phyloP scores from a whole-genome alignment of 2,329 filamentous ascomycete species.

The Bipolaris zeicola region DNA sequence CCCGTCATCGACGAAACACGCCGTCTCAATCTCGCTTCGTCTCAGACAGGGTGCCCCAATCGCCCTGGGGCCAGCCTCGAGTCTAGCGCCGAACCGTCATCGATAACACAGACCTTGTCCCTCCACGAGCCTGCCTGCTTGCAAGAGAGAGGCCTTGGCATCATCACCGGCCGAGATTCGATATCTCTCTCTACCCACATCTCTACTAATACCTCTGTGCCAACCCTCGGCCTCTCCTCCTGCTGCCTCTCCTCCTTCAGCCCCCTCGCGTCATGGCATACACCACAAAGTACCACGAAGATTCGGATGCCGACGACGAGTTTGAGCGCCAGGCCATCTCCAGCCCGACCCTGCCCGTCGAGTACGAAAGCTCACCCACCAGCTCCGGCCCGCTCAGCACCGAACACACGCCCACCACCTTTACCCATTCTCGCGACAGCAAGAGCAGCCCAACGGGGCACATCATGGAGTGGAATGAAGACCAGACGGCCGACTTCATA shows the following conservation, averaged over 20 bases:
- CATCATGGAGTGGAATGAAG: constrained; percentile 79
- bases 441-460: constrained; percentile 74
- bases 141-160: constrained; percentile 30
- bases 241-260: not conserved
- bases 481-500: constrained; percentile 91
- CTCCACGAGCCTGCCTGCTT: constrained; percentile 20
- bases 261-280: constrained; percentile 43
- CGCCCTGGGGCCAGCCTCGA: constrained; percentile 23
- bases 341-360: constrained; percentile 66
- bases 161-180: constrained; percentile 17
- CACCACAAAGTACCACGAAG: constrained; percentile 69
- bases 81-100: constrained; percentile 20
- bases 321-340: constrained; percentile 73
- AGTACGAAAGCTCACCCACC: constrained; percentile 72
- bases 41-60: constrained; percentile 39
- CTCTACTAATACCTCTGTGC: too few relatives aligned
- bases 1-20: constrained; percentile 35
- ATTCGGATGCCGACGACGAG: constrained; percentile 76
- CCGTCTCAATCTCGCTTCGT: constrained; percentile 48
- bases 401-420: constrained; percentile 81
- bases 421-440: constrained; percentile 67
- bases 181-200: too few relatives aligned
- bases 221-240: constrained; percentile 1
- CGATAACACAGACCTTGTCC: constrained; percentile 22
- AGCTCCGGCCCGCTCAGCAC: constrained; percentile 72